Percentiles rank a stretch among this genome's conserved stretches.
Evolutionary conservation across 208 protist species (phyloP).

Genomic region (Leishmania amazonensis): DNA sequence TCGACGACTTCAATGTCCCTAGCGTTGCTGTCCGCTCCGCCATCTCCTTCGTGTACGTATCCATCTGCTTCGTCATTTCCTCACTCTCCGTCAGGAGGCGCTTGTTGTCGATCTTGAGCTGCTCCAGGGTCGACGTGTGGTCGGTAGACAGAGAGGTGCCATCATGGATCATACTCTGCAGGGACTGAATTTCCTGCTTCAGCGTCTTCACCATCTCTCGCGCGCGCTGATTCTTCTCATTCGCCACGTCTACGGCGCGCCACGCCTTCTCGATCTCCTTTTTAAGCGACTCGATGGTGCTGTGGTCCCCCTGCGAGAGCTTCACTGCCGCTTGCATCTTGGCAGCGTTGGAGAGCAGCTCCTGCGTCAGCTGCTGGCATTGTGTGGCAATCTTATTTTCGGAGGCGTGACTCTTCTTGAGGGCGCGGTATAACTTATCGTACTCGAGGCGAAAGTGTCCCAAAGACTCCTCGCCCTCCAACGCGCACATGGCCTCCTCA

Average conservation of each 20-base stretch:
- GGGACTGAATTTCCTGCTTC: conserved; percentile 93
- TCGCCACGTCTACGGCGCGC: conserved; percentile 96
- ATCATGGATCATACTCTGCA: conserved; percentile 94
- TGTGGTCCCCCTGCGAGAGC: conserved; percentile 97
- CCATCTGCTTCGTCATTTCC: conserved; percentile 92
- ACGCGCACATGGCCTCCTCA: conserved; percentile 93
- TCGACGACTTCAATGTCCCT: conserved; percentile 46
- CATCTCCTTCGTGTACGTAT: conserved; percentile 73
- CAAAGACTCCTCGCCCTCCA: conserved; percentile 93
- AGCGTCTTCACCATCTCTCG: conserved; percentile 96
- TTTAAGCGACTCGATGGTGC: conserved; percentile 96
- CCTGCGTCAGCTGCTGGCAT: conserved; percentile 95
- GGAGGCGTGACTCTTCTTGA: conserved; percentile 97
- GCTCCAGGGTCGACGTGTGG: conserved; percentile 95
- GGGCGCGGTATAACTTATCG: conserved; percentile 96
- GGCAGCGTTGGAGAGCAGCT: conserved; percentile 97
- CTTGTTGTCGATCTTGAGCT: conserved; percentile 94
- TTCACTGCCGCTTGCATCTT: conserved; percentile 98
- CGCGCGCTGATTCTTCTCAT: conserved; percentile 97
- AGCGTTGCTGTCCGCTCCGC: conserved; percentile 51
- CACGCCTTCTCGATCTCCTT: conserved; percentile 98
- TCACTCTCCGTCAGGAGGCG: conserved; percentile 93
- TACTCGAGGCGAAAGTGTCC: conserved; percentile 97
- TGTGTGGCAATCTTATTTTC: conserved; percentile 97
- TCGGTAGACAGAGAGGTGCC: conserved; percentile 88